Evolutionary conservation across 2,329 filamentous ascomycete genomes (phyloP), one percentile per base, ranked within the genome.

Genomic region (Zymoseptoria ardabiliae): DNA sequence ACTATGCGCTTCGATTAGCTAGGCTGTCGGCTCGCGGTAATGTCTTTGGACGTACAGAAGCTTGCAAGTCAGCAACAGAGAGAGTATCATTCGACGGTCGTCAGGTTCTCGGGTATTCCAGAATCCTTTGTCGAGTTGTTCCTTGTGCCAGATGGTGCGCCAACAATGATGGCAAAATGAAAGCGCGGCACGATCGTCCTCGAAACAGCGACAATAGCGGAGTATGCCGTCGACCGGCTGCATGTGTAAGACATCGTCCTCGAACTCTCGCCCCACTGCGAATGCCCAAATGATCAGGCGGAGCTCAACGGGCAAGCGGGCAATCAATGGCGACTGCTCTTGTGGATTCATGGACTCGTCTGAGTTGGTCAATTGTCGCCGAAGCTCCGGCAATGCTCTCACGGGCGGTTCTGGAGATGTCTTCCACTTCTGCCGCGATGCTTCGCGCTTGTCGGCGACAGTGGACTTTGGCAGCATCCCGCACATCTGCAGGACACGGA

Each of bases 201-300:
- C 55, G 23, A 57, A 57, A 21, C 58, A 60, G n/a, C 54, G 49
- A 54, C 48, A 53, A 10, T 53, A 21, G 13, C 54, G 21, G 9
- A 60, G 28, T n/a, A 8, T 53, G 13, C 59, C 56, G 0, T 61
- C 52, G 5, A 17, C 56, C 9, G 41, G 51, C 17, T 61, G 23
- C 4, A 61, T 13, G 49, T 61, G 56, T 10, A 61, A 35, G 19
- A 61, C 25, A 19, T 61, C 59, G 28, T 53, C n/a, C 5, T 56
- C 56, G 7, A 51, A 8, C 5, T 61, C 56, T 10, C 20, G 51
- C 1, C 56, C 59, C 8, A 61, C n/a, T 1, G 25, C 21, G n/a
- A 55, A 53, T 23, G 53, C 53, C 53, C 59, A 61, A 4, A 58
- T 56, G 10, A 58, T 53, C 2, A 61, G n/a, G 17, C 59, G 51